A percentile compares a stretch with the other conserved stretches of the same genome.
Evolutionary conservation across 257 asterid species (phyloP).

Genomic region (Gentiana straminea): DNA sequence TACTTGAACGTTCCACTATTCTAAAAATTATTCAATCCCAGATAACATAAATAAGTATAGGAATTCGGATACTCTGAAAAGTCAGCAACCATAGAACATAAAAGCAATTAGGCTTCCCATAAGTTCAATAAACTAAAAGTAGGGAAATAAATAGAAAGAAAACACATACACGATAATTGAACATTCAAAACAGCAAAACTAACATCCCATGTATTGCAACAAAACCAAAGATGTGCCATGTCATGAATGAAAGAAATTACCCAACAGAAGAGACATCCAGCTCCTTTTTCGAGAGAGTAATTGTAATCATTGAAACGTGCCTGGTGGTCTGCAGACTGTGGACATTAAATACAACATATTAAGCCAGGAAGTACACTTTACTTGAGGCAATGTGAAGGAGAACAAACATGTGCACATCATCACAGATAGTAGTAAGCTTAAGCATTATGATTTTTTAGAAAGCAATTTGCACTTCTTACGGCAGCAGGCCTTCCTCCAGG

Average conservation of each 20-base stretch:
- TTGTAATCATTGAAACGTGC: conserved; percentile 85
- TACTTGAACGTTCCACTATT: too few species aligned
- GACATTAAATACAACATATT: conserved; percentile 11
- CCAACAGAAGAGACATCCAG: conserved; percentile 58
- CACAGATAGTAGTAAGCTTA: neutral
- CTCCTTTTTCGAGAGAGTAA: conserved; percentile 69
- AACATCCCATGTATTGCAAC: too few species aligned
- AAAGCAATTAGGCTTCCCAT: too few species aligned
- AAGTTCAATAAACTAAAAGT: too few species aligned
- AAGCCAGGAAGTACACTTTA: neutral
- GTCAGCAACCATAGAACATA: too few species aligned
- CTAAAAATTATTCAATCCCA: too few species aligned
- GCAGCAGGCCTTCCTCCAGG: conserved; percentile 94
- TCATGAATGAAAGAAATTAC: conserved; percentile 24
- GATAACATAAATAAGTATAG: too few species aligned
- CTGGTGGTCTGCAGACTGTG: conserved; percentile 82
- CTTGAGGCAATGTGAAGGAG: neutral
- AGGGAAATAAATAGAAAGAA: too few species aligned
- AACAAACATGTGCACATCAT: neutral
- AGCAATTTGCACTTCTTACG: conserved; percentile 32
- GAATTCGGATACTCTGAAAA: too few species aligned
- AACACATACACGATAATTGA: too few species aligned
- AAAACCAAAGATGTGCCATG: neutral
- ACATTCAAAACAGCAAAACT: too few species aligned
- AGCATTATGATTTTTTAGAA: neutral